Base-by-base conservation (phyloP, 257 asterid species). In the Perilla frutescens region DNA sequence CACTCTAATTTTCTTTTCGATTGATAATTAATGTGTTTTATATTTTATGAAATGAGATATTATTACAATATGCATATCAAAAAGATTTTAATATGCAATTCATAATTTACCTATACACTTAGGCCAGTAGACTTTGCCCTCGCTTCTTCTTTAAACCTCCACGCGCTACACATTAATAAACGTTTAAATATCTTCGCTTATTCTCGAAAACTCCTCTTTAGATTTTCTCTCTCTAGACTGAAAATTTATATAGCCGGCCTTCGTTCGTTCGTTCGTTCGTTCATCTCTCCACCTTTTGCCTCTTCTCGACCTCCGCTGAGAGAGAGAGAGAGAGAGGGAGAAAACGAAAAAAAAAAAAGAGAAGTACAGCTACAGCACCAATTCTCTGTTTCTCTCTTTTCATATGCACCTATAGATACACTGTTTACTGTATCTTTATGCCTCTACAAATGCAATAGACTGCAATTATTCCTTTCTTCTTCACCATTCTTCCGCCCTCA, bases 391-490 rank as follows among this genome's bases (percentile, higher is more conserved):
- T 20, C 78, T 32, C 80, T 58, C 67, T 68, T 67, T 65, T 48
- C 71, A 31, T 54, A 49, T 70, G 36, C 55, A 73, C 31, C 70
- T 67, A 37, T 72, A 61, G 73, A 72, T 72, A 77, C 81, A 77
- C 45, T n/a, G 36, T 49, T 62, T 73, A 53, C 82, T 73, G 43
- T 70, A 59, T 66, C 62, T 75, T 12, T 71, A 44, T 47, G 53
- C 39, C 36, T 63, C 72, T 43, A 44, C 74, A 54, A 45, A 71
- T 80, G 72, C 59, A 40, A 56, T 51, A 56, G 49, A 60, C 40
- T 56, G 55, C 36, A 64, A 56, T 40, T 77, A 73, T 88, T 81
- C 89, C 86, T 85, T 81, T 58, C 87, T 79, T 86, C 85, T 65
- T 66, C 85, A 40, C 72, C 88, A 72, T 79, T 84, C 55, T 45